Base-by-base conservation (phyloP, 2,329 filamentous ascomycete genomes). In the Pseudocercospora vitis region DNA sequence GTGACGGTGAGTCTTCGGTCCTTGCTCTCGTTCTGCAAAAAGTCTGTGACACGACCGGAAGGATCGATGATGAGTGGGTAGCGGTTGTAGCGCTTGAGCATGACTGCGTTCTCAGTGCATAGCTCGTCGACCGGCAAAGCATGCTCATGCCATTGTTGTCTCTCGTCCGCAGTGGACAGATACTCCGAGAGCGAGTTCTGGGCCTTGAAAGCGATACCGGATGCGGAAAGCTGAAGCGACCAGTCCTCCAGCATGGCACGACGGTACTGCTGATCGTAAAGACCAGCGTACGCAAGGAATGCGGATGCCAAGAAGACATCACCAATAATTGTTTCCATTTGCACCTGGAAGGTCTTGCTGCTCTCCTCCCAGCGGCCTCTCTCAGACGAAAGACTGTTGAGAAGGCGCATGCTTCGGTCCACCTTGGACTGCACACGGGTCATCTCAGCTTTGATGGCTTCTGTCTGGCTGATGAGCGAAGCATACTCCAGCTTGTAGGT, bases 11-110 rank as follows among this genome's bases (percentile, higher is more conserved):
- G 83, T 48, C 91, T 89, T 53, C 92, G 85, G 49, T 96, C 91
- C 69, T 92, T 92, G 79, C 87, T 94, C 74, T 97, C 90, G 68
- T 91, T 92, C 73, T 95, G 89, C 67, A 99, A 72, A 77, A 97
- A 99, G 65, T 99, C 94, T 0, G 90, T 94, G 18, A 92, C 90
- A 61, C 94, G 84, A 35, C 94, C 94, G 11, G 94, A 97, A 1
- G 95, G 95, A 72, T 99, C 94, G 70, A 99, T 96, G 72, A 99
- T 97, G 56, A 99, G 82, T 39, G 95, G 94, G 71, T 99, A 99
- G 60, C 94, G 84, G 76, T 99, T 99, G 84, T 96, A 99, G 54
- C 94, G 86, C 78, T 97, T 91, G 57, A 99, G 82, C 62, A 99
- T 87, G 67, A 99, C 96, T 39, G 95, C 94, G 68, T 99, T 99